phyloP scores from a whole-genome alignment of 2,329 filamentous ascomycete species.

The Apiospora arundinis region DNA sequence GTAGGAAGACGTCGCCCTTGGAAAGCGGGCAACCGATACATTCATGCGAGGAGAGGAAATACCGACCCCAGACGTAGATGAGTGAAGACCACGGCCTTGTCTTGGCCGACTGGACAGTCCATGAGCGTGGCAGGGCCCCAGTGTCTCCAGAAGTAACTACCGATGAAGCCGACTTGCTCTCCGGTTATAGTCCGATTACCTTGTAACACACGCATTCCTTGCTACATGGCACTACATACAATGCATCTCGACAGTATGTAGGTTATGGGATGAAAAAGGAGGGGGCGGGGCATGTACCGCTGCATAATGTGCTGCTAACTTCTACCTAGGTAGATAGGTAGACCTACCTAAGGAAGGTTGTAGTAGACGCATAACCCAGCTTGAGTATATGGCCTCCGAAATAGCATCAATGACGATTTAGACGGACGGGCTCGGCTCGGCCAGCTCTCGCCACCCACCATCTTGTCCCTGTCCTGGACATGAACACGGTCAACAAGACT shows the following conservation, averaged over 20 bases:
- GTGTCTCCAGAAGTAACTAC: neutral
- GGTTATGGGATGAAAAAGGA: slow-evolving; percentile 4
- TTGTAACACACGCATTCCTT: neutral
- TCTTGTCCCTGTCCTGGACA: neutral
- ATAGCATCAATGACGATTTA: slow-evolving; percentile 7
- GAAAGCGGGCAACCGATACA: neutral
- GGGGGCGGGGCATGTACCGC: slow-evolving; percentile 6
- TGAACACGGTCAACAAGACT: neutral
- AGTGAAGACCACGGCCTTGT: neutral
- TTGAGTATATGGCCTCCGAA: slow-evolving; percentile 1
- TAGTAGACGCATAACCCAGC: neutral
- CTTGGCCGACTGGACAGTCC: neutral
- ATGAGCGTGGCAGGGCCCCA: neutral
- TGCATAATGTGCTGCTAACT: neutral
- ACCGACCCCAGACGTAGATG: neutral
- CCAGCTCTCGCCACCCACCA: neutral
- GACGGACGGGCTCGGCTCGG: neutral
- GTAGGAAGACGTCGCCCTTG: neutral
- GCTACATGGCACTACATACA: neutral
- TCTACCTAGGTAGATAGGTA: too few species aligned
- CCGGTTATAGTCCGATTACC: neutral
- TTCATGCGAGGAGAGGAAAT: neutral
- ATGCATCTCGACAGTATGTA: neutral
- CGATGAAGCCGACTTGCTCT: neutral
- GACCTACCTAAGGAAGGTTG: neutral